Base-by-base conservation (phyloP, 2,329 filamentous ascomycete genomes). In the Fusarium oligoseptatum region DNA sequence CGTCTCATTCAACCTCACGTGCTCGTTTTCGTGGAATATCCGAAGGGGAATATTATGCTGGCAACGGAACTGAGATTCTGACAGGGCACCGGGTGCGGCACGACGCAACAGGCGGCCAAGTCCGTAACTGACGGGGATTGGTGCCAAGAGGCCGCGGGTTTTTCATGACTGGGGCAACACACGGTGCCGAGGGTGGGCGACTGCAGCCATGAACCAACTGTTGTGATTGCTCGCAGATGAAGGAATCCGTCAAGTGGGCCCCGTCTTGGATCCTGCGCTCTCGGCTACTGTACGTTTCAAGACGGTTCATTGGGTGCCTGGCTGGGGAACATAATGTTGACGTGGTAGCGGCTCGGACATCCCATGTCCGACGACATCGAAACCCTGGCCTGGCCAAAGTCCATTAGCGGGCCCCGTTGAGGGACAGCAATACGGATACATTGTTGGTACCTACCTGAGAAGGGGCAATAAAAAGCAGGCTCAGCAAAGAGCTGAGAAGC, bases 281-380 rank as follows among this genome's bases (percentile, higher is more conserved):
- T n/a, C 60, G 56, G 36, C 55, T 71, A 75, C 64, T 57, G 58
- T 56, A 63, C 67, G 72, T 52, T 76, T 60, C 65, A 60, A 56
- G 69, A 76, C 73, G 73, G 74, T 73, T 76, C 57, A 72, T 73
- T 78, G 73, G 75, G 65, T 36, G 39, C 57, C 60, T 63, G 29
- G 43, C 32, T 43, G 20, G 27, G 50, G 60, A 55, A 66, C 62
- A 41, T 65, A 55, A 14, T 36, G 29, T 41, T 12, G 52, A 36
- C 62, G 9, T 55, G n/a, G 52, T 24, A 22, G 50, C 41, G 48
- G 27, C 48, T 58, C 50, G 37, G 50, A 64, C 62, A 64, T 48
- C 17, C 32, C 50, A 45, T 64, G 48, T 57, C 62, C 50, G 48
- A 43, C 32, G 34, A 37, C 29, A n/a, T 58, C 24, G 43, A 34